Base-by-base conservation (phyloP, 306 rosid genomes). In the Corylus avellana region DNA sequence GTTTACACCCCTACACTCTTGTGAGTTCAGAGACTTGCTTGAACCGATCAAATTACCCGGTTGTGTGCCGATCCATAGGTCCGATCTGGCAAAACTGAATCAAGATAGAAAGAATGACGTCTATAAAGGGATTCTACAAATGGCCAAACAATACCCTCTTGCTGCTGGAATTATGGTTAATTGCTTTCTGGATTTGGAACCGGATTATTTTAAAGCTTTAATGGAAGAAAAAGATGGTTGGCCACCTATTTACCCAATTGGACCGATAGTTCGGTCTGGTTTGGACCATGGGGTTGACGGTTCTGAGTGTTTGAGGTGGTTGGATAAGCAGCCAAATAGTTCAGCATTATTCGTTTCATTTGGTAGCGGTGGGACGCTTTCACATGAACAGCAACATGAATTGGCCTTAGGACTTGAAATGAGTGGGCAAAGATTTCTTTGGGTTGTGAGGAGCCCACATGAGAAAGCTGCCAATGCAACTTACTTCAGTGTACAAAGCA, bases 391-490 rank as follows among this genome's bases (percentile, higher is more conserved):
- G 29, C 17, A 79, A 57, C 71, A 56, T 1, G 81, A 83, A 46
- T 50, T 83, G 48, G 78, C 83, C 1, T 32, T 59, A 5, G 81
- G 86, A 39, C 55, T 79, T 5, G 86, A 83, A 70, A 37, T 8
- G 70, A 83, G 86, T 13, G 77, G 66, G 3, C 75, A 75, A 12
- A 83, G 83, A 29, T 83, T 79, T 53, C 20, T 79, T 5, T 83
- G 83, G 78, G 78, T 76, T 17, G 55, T 64, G 0, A 64, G 17
- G 47, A 48, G 74, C 37, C 87, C 82, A 12, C 77, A 54, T 47
- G 87, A 80, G 17, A 76, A 78, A 46, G 56, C 58, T 44, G 12
- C 74, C 0, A 68, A 62, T 16, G 87, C 22, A 0, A 56, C 78
- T 8, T 84, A 50, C 1, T 84, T 84, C 59, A 67, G 37, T 47